These are phyloP conservation scores for Arachis stenosperma DNA, from an alignment of 306 rosid genomes.

Conservation along the genomic window DNA sequence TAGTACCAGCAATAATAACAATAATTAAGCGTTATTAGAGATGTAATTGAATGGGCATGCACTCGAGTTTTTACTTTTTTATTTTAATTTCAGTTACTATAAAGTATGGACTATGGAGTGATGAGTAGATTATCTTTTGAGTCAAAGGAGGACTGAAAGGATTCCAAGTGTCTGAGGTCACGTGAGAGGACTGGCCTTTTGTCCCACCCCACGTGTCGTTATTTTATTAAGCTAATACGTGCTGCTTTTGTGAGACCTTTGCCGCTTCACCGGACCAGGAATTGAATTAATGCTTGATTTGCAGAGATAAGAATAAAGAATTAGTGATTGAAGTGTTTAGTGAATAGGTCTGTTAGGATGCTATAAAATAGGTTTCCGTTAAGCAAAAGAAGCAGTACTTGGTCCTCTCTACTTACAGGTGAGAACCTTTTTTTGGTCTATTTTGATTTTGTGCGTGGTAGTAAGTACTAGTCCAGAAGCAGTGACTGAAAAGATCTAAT, in stretches of 20 bases:
- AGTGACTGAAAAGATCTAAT: constrained; percentile 21
- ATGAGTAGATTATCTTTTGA: constrained; percentile 1
- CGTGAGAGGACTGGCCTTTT: constrained; percentile 54
- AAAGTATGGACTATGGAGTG: neutral
- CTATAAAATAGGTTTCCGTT: constrained; percentile 59
- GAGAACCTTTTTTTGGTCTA: neutral
- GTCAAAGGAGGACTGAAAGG: constrained; percentile 60
- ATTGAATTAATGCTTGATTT: neutral
- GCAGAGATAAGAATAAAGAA: neutral
- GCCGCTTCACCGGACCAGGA: constrained; percentile 1
- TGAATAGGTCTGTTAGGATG: constrained; percentile 51
- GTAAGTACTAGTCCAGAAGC: neutral
- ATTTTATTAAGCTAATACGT: constrained; percentile 1
- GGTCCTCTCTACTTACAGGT: neutral
- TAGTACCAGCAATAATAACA: too few species aligned
- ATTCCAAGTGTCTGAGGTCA: constrained; percentile 55
- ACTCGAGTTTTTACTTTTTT: neutral
- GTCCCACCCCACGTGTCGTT: constrained; percentile 44
- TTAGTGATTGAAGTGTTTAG: neutral
- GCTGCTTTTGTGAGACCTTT: constrained; percentile 17
- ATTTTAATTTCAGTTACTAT: neutral
- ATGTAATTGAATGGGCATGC: constrained; percentile 37
- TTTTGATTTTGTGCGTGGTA: neutral
- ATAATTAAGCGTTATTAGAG: constrained; percentile 5
- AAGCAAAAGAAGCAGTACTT: constrained; percentile 27